Evolutionary conservation across 345 rosid species (phyloP), one percentile per base, ranked within the genome.

Genomic region (Pugionium dolabratum): DNA sequence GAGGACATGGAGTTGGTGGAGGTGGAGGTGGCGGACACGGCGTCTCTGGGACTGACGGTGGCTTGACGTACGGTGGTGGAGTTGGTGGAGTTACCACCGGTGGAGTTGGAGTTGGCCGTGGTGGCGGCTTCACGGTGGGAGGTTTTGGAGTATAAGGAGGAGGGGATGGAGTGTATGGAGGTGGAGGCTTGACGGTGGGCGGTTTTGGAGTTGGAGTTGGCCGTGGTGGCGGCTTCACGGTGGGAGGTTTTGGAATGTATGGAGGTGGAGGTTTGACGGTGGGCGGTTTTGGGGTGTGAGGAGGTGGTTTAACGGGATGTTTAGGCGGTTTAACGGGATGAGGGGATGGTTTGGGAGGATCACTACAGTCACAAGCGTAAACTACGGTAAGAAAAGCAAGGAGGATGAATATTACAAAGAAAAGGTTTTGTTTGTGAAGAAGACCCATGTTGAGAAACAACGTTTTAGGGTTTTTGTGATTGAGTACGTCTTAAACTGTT

Each of bases 21-120:
- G 44, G 86, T 27, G 76, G 73, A 1, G 87, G 85, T n/a, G 49
- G 72, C 26, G 70, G 77, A 0, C 41, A 58, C 0, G 87, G 89
- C 1, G 86, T 78, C 9, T 79, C 74, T 32, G 59, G 59, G 55
- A 63, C 51, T 62, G 70, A 9, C 18, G 54, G 7, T 43, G 75
- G 69, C 1, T 37, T 37, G 7, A 37, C 66, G 9, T 47, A 6
- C 0, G 58, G 45, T 2, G 49, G 39, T 39, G 49, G 59, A 7
- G 51, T 10, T 34, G 36, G 36, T 5, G 34, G 73, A 34, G 3
- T 40, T 40, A 40, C 44, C 1, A 8, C 44, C 5, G 64, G 36
- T 58, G 76, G 7, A 0, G 11, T n/a, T 71, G 73, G 18, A 34
- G 67, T 33, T 55, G 1, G 62, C 34, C 0, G 64, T 66, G 25